Base-by-base conservation (phyloP, 768 basidiomycete genomes). In the Tulasnella sp. region DNA sequence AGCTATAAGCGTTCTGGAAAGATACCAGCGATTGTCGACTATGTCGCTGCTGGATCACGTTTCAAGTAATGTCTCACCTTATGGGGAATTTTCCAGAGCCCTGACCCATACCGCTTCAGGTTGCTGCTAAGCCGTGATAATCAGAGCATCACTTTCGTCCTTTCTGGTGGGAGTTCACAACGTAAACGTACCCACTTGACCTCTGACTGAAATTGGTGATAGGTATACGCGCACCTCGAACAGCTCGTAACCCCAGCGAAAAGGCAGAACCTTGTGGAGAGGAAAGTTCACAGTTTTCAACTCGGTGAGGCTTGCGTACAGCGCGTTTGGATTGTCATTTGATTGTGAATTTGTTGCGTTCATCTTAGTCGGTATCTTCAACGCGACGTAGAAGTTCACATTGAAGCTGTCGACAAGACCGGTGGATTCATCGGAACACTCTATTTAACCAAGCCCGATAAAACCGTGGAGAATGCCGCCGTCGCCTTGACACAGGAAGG, bases 381-480 rank as follows among this genome's bases (percentile, higher is more conserved):
- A 82, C 89, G 97, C 37, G 97, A 99, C 80, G 90, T 94, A 7
- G 97, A 99, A 82, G 90, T 99, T 77, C 92, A 94, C 79, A 90
- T 98, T 67, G 94, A 97, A 77, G 87, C 88, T 19, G 89, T 91
- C 19, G 97, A 99, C 85, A 98, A 97, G 83, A 91, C 92, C 4
- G 97, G 97, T 49, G 97, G 97, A 3, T 98, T 97, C 83, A 96
- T 98, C 79, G 96, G 96, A 17, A 84, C 91, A 0, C 86, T 99
- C 74, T 96, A 91, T 82, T 75, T 92, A 79, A 92, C 92, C 83
- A 97, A 94, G 82, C 54, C 54, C 0, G 54, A 58, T 12, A 58
- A 58, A 58, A 58, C 54, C 1, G 89, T 87, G 0, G 91, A 93
- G 79, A 99, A 97, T 82, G 92, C 87, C 52, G 97, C 96, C 1